Conservation (phyloP, 148 eudicot genomes). For the Camellia lanceoleosa region DNA sequence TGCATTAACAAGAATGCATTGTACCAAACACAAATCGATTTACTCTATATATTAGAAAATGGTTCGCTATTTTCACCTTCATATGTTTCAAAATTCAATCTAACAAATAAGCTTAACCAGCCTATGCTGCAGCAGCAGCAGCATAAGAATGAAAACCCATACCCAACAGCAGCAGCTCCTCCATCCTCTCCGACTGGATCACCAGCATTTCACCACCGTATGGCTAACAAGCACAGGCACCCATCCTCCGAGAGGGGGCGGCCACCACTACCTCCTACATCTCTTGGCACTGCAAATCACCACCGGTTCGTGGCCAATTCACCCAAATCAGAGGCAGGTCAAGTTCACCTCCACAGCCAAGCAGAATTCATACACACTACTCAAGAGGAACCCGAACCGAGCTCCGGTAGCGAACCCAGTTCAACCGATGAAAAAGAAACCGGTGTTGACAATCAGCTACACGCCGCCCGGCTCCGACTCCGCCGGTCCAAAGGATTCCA, state of each 20-base stretch:
- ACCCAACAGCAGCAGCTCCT: background rate
- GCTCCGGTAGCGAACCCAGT: background rate
- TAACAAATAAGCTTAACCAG: background rate
- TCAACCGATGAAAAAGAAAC: background rate
- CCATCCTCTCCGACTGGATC: background rate
- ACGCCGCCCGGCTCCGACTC: background rate
- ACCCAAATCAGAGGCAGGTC: conserved; percentile 13
- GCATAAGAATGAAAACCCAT: conserved; percentile 8
- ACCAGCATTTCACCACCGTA: conserved; percentile 1
- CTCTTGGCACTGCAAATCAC: background rate
- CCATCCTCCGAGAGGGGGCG: background rate
- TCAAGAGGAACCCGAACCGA: conserved; percentile 11
- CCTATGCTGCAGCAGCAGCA: background rate
- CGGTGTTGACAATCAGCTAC: background rate
- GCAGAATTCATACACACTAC: conserved; percentile 10
- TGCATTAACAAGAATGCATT: too few relatives aligned
- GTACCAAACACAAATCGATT: too few relatives aligned
- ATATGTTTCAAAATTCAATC: too few relatives aligned
- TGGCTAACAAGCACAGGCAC: background rate
- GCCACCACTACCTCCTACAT: background rate
- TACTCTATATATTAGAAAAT: too few relatives aligned
- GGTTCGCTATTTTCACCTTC: too few relatives aligned
- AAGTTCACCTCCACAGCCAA: conserved; percentile 16
- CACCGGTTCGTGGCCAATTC: background rate
- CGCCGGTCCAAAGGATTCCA: background rate